Conservation (phyloP, 2,329 filamentous ascomycete genomes). For the Purpureocillium takamizusanense region DNA sequence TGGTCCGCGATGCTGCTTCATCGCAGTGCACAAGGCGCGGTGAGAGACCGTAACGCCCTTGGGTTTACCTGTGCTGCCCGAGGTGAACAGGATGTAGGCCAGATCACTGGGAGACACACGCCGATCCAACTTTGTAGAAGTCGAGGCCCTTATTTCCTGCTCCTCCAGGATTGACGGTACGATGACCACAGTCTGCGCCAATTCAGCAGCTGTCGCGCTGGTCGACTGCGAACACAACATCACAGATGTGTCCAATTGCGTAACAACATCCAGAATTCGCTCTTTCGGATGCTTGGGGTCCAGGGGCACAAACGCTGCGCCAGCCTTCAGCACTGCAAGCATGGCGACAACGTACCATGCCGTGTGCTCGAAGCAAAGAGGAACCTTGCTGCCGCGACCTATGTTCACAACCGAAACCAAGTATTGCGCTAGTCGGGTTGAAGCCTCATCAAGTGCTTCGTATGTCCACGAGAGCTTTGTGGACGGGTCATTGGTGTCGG, state of each 20-base stretch:
- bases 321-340: constrained; percentile 1
- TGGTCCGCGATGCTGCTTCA: background rate
- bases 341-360: constrained; percentile 1
- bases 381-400: background rate
- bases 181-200: background rate
- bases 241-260: background rate
- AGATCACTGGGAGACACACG: background rate
- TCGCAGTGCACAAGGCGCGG: background rate
- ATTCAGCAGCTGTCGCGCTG: background rate
- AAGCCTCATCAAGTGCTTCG: background rate
- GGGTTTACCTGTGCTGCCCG: background rate
- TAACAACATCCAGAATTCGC: background rate
- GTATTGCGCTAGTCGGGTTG: background rate
- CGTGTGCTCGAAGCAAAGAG: constrained; percentile 2
- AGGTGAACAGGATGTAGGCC: background rate
- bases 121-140: too few relatives aligned
- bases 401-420: background rate
- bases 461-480: background rate
- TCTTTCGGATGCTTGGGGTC: constrained; percentile 3
- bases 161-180: constrained; percentile 1
- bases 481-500: background rate
- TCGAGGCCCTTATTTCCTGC: background rate
- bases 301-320: constrained; percentile 1
- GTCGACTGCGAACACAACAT: background rate
- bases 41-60: background rate